These are phyloP conservation scores for Lodderomyces jiufengensis DNA, from an alignment of 1,139 yeast species.

Conservation along the genomic window DNA sequence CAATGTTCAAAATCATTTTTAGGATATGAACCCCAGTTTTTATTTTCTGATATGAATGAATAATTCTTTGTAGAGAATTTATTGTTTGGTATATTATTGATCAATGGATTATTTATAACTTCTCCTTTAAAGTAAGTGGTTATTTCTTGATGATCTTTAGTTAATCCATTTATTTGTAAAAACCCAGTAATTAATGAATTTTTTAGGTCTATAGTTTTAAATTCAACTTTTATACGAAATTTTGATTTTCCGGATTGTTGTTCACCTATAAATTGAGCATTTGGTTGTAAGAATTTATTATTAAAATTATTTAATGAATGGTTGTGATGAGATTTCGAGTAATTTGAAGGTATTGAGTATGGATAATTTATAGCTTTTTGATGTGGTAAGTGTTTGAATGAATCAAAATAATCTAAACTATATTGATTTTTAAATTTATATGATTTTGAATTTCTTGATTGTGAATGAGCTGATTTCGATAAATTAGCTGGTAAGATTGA, in stretches of 20 bases:
- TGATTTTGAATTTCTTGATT: neutral
- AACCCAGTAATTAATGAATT: constrained; percentile 70
- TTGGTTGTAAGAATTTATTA: constrained; percentile 53
- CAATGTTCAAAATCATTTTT: constrained; percentile 82
- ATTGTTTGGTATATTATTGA: constrained; percentile 7
- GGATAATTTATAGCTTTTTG: neutral
- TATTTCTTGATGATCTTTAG: constrained; percentile 72
- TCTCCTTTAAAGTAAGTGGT: constrained; percentile 87
- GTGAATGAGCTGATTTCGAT: neutral
- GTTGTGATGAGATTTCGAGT: constrained; percentile 1
- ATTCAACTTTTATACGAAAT: constrained; percentile 68
- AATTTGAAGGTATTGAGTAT: neutral
- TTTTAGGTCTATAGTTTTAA: constrained; percentile 64
- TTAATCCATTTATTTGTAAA: constrained; percentile 74
- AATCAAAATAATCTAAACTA: neutral
- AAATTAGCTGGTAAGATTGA: neutral
- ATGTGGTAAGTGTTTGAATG: neutral
- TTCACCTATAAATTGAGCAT: constrained; percentile 61
- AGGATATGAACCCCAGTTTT: constrained; percentile 57
- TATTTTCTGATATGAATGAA: constrained; percentile 41
- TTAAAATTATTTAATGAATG: constrained; percentile 15
- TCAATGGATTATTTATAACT: constrained; percentile 59
- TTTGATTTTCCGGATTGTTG: constrained; percentile 70
- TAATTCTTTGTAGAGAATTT: constrained; percentile 25
- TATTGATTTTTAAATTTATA: neutral